These are phyloP conservation scores for Neltuma alba DNA, from an alignment of 306 rosid genomes.

Conservation along the genomic window DNA sequence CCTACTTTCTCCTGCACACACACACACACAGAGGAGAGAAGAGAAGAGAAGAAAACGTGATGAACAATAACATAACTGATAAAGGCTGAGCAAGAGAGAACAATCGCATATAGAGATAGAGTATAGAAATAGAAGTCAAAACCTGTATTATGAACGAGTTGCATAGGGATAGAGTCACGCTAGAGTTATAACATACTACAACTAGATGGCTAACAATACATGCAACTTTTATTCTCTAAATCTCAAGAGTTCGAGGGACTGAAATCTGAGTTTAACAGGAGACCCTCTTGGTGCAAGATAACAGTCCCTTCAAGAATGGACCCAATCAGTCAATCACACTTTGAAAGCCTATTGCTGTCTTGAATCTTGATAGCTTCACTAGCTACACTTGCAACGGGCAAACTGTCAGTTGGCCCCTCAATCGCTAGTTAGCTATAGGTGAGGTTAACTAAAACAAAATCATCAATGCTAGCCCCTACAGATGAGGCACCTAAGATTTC, in stretches of 20 bases:
- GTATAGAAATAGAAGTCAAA: background rate
- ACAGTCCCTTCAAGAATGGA: background rate
- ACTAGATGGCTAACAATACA: background rate
- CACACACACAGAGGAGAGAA: background rate
- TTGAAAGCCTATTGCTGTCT: background rate
- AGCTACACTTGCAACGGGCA: too few relatives aligned
- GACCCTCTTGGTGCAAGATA: background rate
- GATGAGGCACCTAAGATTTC: background rate
- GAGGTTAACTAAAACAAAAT: background rate
- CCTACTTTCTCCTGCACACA: slow-evolving; percentile 86
- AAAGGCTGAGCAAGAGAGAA: background rate
- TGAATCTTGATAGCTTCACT: too few relatives aligned
- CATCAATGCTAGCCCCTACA: background rate
- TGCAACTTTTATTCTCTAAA: background rate
- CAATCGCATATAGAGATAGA: background rate
- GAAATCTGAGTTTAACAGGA: background rate
- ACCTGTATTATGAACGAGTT: too few relatives aligned
- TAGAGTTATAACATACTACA: background rate
- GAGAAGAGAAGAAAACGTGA: background rate
- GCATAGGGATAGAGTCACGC: too few relatives aligned
- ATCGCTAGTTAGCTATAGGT: background rate
- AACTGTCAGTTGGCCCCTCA: background rate
- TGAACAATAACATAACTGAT: background rate
- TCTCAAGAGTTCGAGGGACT: background rate
- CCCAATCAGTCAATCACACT: too few relatives aligned